Base-by-base conservation (phyloP, 768 basidiomycete genomes). In the Neoboletus subvelutipes region DNA sequence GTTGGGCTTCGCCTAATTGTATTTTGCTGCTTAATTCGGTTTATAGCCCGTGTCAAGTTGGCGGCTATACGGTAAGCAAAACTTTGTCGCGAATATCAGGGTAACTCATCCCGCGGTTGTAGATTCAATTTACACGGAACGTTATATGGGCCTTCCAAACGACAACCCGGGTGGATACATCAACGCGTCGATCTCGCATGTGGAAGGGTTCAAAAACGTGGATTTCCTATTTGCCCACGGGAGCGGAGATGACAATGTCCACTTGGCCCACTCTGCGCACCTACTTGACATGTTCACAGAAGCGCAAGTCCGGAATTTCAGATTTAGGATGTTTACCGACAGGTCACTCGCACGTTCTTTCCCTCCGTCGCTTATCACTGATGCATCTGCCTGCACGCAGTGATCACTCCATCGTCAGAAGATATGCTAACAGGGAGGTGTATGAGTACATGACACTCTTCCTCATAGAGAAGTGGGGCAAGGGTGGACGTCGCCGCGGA, bases 241-340 rank as follows among this genome's bases (percentile, higher is more conserved):
- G 31, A 93, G 87, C 62, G 96, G 88, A 10, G 96, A 98, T 69
- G 96, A 98, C 70, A 98, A 98, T 67, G 94, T 99, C 45, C 97
- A 99, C 73, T 94, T 83, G 66, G 84, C 90, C 39, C 95, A 99
- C 74, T 86, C 90, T 52, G 94, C 94, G 13, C 90, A 90, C 63
- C 67, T 99, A 65, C 74, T 99, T 36, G 96, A 98, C 72, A 94
- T 97, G 86, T 82, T 99, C 63, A 98, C 94, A 0, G 76, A 78
- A 64, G 86, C 79, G 26, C 77, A 85, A 54, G 82, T 98, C 45
- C 78, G 87, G 64, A 80, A 81, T 58, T 90, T 87, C 66, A 80
- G 88, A 66, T 97, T 98, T 75, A 83, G 95, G 67, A 92, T 98
- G 91, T 99, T 98, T 74, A 94, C 94, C 24, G 97, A 99, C 74